Evolutionary conservation across 2,329 filamentous ascomycete species (phyloP).

Genomic region (Cytospora piceicola): DNA sequence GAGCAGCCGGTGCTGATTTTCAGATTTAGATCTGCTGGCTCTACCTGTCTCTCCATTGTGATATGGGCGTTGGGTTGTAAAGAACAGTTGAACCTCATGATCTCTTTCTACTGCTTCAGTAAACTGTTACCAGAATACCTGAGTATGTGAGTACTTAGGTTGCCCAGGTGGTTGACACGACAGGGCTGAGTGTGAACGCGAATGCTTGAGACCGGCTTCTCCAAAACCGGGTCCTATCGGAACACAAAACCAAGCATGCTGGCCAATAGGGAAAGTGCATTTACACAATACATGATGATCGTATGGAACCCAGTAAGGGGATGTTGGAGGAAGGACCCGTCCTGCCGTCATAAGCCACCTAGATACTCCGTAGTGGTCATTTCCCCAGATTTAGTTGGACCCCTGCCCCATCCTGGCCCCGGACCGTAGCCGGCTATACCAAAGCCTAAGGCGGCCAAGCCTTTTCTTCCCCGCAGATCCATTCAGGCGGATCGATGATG

Average conservation of each 20-base stretch:
- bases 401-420: not conserved
- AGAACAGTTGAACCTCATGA: not conserved
- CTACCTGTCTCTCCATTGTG: not conserved
- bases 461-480: constrained; percentile 17
- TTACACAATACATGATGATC: constrained; percentile 7
- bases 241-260: constrained; percentile 14
- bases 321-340: constrained; percentile 2
- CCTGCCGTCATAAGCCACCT: no score
- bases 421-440: not conserved
- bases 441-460: not conserved
- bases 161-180: not conserved
- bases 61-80: not conserved
- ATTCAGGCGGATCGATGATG: constrained; percentile 1
- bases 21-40: constrained; percentile 2
- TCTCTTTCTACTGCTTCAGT: not conserved
- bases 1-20: constrained; percentile 12
- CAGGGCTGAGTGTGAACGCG: constrained; percentile 13
- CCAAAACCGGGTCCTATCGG: constrained; percentile 26
- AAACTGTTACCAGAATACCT: no score
- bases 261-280: constrained; percentile 3
- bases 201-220: no score
- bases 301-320: constrained; percentile 9
- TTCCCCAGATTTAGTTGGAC: constrained; percentile 6
- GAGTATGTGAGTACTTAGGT: not conserved
- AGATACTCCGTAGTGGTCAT: constrained; percentile 11